These are phyloP conservation scores for Penicilliopsis zonata DNA, from an alignment of 495 filamentous ascomycete species.

Conservation along the genomic window DNA sequence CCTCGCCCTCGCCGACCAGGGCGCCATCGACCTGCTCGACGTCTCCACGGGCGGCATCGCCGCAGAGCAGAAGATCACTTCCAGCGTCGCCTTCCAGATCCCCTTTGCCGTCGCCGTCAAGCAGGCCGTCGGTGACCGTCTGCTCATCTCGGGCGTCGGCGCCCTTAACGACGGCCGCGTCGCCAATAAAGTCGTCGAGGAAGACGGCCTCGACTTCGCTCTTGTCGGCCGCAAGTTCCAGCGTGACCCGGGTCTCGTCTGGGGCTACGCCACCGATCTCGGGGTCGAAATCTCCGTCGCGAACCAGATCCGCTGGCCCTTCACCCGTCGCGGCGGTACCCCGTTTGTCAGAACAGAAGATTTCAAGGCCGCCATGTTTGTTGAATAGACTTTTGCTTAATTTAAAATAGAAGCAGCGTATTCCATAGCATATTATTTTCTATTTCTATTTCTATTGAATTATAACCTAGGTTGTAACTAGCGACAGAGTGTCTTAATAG, in stretches of 20 bases:
- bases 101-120: slow-evolving; percentile 51
- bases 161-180: slow-evolving; percentile 43
- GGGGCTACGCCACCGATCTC: slow-evolving; percentile 57
- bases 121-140: slow-evolving; percentile 47
- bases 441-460: no score
- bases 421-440: no score
- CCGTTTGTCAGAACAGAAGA: not conserved
- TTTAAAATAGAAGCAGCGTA: no score
- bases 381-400: not conserved
- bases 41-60: slow-evolving; percentile 51
- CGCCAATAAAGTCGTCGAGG: slow-evolving; percentile 43
- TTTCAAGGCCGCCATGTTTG: not conserved
- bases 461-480: no score
- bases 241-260: slow-evolving; percentile 57
- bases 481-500: no score
- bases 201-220: slow-evolving; percentile 45
- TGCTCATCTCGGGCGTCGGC: slow-evolving; percentile 49
- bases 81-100: slow-evolving; percentile 51
- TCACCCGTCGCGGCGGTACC: slow-evolving; percentile 10
- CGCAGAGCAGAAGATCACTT: slow-evolving; percentile 42
- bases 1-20: slow-evolving; percentile 34
- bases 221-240: slow-evolving; percentile 54
- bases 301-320: slow-evolving; percentile 56
- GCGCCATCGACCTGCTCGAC: slow-evolving; percentile 50
- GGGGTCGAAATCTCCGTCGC: slow-evolving; percentile 48